Base-by-base conservation (phyloP, 345 rosid genomes). In the Combretum micranthum region DNA sequence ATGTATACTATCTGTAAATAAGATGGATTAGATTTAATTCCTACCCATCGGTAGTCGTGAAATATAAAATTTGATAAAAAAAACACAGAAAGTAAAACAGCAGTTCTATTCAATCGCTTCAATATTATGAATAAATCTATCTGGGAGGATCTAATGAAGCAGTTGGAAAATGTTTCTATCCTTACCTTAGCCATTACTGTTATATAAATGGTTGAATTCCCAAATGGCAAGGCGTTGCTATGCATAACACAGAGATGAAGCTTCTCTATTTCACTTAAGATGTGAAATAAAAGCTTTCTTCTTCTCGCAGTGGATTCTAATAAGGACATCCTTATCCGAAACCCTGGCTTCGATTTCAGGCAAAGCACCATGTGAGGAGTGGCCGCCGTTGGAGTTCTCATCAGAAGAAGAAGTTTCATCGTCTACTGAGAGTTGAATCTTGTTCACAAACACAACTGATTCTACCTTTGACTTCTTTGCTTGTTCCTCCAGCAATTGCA, bases 271-370 rank as follows among this genome's bases (percentile, higher is more conserved):
- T 75, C 75, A 19, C 51, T 57, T 4, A 87, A 44, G 56, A 87
- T 73, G 52, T 68, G 66, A 21, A 15, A 77, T 18, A 63, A 67
- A 57, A 2, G 78, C 79, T 67, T 73, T 76, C 15, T 60, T 72
- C 25, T 79, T 85, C 71, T 82, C 83, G 47, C 87, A 80, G 8
- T 77, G 94, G 64, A 90, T 76, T 72, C 85, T 69, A 4, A 90
- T 64, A 4, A 90, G 76, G 4, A 83, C 77, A 49, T 90, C 76
- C 18, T 70, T 76, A 53, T 67, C 75, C 0, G 77, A 70, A 56
- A 87, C 81, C 65, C 80, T 82, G 0, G 76, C 90, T 71, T 90
- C 96, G 18, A 90, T 80, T 50, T 87, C 85, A 0, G 88, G 91
- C 8, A 87, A 71, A 1, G 43, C 20, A 44, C 67, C 75, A 20